Base-by-base conservation (phyloP, 2,329 filamentous ascomycete genomes). In the Chaetoscypha palmicola region DNA sequence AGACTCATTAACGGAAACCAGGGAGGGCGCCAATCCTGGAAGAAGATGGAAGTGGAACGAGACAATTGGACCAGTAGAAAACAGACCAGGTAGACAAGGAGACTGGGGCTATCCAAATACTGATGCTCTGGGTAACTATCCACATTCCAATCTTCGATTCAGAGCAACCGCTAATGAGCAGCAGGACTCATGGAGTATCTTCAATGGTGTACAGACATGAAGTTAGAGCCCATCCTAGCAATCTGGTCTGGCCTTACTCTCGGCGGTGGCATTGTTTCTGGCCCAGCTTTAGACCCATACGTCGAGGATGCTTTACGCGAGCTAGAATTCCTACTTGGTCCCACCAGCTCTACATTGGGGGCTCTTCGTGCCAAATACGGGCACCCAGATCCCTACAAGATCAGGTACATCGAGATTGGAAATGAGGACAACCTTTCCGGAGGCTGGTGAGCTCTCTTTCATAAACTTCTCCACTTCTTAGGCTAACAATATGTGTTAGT, bases 111-210 rank as follows among this genome's bases (percentile, higher is more conserved):
- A 62, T 20, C 38, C 44, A 20, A 59, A 59, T 34, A 75, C 72
- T 0, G 66, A 74, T 50, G 73, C 68, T 1, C 62, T 76, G 16
- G 72, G 72, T 30, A 57, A n/a, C n/a, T n/a, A n/a, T n/a, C n/a
- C n/a, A n/a, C n/a, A n/a, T n/a, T n/a, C n/a, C n/a, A n/a, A n/a
- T n/a, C n/a, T n/a, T n/a, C n/a, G n/a, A n/a, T n/a, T n/a, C n/a
- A n/a, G n/a, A n/a, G n/a, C n/a, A n/a, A n/a, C n/a, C n/a, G n/a
- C n/a, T n/a, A n/a, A n/a, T n/a, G n/a, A n/a, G n/a, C n/a, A n/a
- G n/a, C n/a, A n/a, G n/a, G n/a, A n/a, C n/a, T 71, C 2, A 60
- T 73, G 20, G 72, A 76, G 53, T 74, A 73, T 46, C 58, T 74
- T 11, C 62, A 56, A n/a, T 66, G 66, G 69, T 64, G 71, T 51